Percentiles rank a stretch among this genome's conserved stretches.
phyloP scores from a whole-genome alignment of 495 filamentous ascomycete genomes.

The Rhizodiscina lignyota region DNA sequence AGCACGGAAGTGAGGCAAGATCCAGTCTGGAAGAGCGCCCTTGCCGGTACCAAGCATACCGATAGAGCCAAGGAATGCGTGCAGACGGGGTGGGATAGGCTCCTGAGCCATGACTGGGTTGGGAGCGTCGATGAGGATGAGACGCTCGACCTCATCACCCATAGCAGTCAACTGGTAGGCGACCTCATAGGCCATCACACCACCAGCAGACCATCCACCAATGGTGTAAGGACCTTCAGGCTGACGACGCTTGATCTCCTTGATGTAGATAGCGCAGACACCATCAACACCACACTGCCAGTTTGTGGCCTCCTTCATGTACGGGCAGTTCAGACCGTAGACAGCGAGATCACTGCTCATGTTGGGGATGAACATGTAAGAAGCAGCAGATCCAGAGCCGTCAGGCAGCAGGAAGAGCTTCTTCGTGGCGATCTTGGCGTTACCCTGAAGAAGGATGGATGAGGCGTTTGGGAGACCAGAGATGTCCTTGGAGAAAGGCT shows the following conservation, averaged over 20 bases:
- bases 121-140: slow-evolving; percentile 72
- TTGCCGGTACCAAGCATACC: slow-evolving; percentile 60
- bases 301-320: slow-evolving; percentile 43
- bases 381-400: slow-evolving; percentile 52
- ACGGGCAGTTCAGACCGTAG: slow-evolving; percentile 49
- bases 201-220: slow-evolving; percentile 73
- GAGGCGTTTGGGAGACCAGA: slow-evolving; percentile 26
- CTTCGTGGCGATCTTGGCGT: slow-evolving; percentile 37
- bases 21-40: slow-evolving; percentile 55
- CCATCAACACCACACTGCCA: slow-evolving; percentile 38
- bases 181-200: slow-evolving; percentile 76
- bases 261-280: slow-evolving; percentile 40
- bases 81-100: slow-evolving; percentile 58
- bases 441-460: slow-evolving; percentile 36
- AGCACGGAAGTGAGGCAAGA: slow-evolving; percentile 68
- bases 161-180: slow-evolving; percentile 50
- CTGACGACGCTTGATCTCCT: slow-evolving; percentile 54
- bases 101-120: slow-evolving; percentile 57
- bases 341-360: slow-evolving; percentile 36
- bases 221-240: slow-evolving; percentile 56
- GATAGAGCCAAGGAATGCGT: slow-evolving; percentile 63
- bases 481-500: slow-evolving; percentile 15
- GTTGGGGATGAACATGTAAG: slow-evolving; percentile 42
- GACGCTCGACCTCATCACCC: slow-evolving; percentile 52
- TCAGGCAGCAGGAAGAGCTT: slow-evolving; percentile 64